Conservation (phyloP, 768 basidiomycete genomes). For the Mycena leptocephala region DNA sequence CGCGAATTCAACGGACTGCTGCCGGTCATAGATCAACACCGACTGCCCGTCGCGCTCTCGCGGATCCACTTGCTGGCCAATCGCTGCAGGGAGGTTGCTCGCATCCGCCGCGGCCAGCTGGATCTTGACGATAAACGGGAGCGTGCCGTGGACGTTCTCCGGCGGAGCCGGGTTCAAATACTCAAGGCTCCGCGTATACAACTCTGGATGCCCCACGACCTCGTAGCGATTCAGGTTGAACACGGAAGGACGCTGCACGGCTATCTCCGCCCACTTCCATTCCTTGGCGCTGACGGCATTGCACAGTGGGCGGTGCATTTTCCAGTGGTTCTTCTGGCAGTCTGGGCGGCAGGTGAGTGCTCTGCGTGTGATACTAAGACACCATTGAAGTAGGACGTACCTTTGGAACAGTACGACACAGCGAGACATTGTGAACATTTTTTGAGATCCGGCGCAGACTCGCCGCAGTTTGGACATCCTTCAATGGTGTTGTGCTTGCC, state of each 20-base stretch:
- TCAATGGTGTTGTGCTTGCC: constrained; percentile 17
- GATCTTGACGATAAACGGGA: constrained; percentile 19
- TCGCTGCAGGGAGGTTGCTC: neutral
- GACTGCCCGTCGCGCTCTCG: neutral
- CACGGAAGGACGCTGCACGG: neutral
- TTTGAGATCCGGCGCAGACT: neutral
- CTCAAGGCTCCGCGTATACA: neutral
- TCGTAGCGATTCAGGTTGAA: neutral
- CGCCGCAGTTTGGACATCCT: constrained; percentile 21
- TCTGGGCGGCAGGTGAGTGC: neutral
- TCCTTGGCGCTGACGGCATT: neutral
- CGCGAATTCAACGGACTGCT: neutral
- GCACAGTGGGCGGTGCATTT: constrained; percentile 4
- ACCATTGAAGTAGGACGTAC: neutral
- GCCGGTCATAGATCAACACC: constrained; percentile 21
- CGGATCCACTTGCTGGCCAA: neutral
- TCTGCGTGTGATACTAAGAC: neutral
- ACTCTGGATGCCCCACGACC: neutral
- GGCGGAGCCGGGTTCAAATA: neutral
- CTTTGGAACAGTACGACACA: constrained; percentile 13
- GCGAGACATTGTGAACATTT: constrained; percentile 6
- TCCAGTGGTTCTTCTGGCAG: constrained; percentile 24
- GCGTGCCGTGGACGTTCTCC: constrained; percentile 2
- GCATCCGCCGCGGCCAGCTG: neutral
- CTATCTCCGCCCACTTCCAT: constrained; percentile 21